phyloP scores from a whole-genome alignment of 257 asterid species.

The Rauvolfia tetraphylla region DNA sequence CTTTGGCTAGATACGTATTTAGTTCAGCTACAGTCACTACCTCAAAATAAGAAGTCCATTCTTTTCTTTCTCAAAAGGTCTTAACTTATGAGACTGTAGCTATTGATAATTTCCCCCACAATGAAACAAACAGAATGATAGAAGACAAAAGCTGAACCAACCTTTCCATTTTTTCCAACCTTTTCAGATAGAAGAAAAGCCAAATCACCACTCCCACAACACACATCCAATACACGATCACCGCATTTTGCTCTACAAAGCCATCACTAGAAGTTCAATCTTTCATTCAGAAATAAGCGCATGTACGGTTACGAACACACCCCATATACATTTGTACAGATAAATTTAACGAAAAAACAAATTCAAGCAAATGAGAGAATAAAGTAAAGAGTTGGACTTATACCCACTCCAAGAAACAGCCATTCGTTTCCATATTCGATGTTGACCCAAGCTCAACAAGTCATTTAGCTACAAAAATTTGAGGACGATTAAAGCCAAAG shows the following conservation, averaged over 20 bases:
- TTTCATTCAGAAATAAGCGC: constrained; percentile 1
- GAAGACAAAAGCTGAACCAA: constrained; percentile 21
- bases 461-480: constrained; percentile 56
- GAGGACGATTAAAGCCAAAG: neutral
- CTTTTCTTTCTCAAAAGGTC: neutral
- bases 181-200: constrained; percentile 72
- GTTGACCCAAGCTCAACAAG: constrained; percentile 64
- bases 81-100: neutral
- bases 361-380: neutral
- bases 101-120: neutral
- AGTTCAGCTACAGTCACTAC: neutral
- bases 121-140: neutral
- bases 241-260: constrained; percentile 69
- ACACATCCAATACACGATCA: constrained; percentile 69
- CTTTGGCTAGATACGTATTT: neutral
- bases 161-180: constrained; percentile 77
- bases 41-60: neutral
- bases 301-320: neutral
- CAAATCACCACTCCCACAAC: constrained; percentile 95
- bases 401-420: constrained; percentile 89
- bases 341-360: neutral
- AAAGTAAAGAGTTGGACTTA: neutral
- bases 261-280: constrained; percentile 14
- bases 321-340: neutral
- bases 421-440: constrained; percentile 90